Base-by-base conservation (phyloP, 805 yeast species). In the Zygoascus bituminiphila region DNA sequence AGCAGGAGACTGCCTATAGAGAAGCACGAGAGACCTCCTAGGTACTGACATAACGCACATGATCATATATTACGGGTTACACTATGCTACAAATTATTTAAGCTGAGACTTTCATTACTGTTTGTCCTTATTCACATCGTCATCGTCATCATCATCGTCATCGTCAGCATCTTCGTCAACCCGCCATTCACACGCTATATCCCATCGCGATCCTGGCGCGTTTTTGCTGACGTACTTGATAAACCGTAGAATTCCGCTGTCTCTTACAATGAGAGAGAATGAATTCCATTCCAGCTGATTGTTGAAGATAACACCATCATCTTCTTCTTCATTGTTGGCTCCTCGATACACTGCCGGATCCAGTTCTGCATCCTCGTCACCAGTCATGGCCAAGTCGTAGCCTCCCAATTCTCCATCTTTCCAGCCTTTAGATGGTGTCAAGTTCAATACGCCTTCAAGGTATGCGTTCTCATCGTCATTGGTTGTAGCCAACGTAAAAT, bases 161-260 rank as follows among this genome's bases (percentile, higher is more conserved):
- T 26, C 22, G 3, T 31, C 48, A 9, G 12, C 35, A 9, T 24
- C 38, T 14, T 38, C 38, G 10, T 55, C 53, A 24, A 86, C 82
- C 55, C 78, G 81, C 93, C 95, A 91, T 58, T 82, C 84, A 48
- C 83, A 79, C 29, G 74, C 72, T 37, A 93, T 70, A 62, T 93
- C 99, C 96, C 96, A 93, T 62, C 98, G 74, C 37, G 93, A 81
- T 1, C 97, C 95, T 51, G 81, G 80, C 5, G 98, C 96, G 53
- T 78, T 78, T 64, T 78, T 78, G 60, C 96, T 85, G 17, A 91
- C 91, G 58, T 93, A 93, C 63, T 93, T 93, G 57, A 93, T 81
- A 65, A 93, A 93, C 64, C 89, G 84, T 67, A 94, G 70, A n/a
- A 91, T 89, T 44, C 81, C 77, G 7, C 84, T 79, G 61, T 93